Evolutionary conservation across 1,139 yeast genomes (phyloP), one percentile per base, ranked within the genome.

Genomic region (Candida albicans): DNA sequence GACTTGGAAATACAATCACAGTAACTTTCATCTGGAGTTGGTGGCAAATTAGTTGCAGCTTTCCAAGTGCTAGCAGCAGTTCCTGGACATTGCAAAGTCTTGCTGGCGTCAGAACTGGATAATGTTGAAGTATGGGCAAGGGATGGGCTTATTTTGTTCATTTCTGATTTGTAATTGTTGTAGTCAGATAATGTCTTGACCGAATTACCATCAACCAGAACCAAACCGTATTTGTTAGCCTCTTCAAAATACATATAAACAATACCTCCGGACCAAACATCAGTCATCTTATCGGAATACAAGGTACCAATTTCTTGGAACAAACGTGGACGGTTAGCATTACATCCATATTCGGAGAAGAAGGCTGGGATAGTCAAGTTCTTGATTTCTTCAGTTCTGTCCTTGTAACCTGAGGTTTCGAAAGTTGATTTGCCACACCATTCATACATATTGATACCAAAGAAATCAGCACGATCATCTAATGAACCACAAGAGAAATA

Each of bases 311-410:
- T 82, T 64, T 87, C 96, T 33, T 79, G 70, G 76, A 87, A 87
- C 42, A 73, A 70, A 67, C 95, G 81, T 53, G 95, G 95, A 43
- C 50, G 45, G 31, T 57, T 59, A 41, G 56, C 71, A 75, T 89
- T 91, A 73, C 98, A 91, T 56, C 97, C 98, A 62, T 86, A 90
- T 70, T 91, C 97, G 42, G 96, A 87, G 65, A 91, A 82, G 74
- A 91, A 90, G 54, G 86, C 71, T 41, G 98, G 97, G 45, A 89
- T 73, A 27, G 95, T 81, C 60, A 84, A 66, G 65, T 84, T 79
- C 42, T 73, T 52, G 65, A 87, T 88, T 54, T 86, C 87, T 39
- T 73, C 67, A 37, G 96, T 87, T 68, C 90, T 81, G 51, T 72
- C 82, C 52, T 71, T 64, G 70, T 85, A 90, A 53, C 96, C 96